Conservation (phyloP, 805 yeast species). For the Torulaspora gathmanii region DNA sequence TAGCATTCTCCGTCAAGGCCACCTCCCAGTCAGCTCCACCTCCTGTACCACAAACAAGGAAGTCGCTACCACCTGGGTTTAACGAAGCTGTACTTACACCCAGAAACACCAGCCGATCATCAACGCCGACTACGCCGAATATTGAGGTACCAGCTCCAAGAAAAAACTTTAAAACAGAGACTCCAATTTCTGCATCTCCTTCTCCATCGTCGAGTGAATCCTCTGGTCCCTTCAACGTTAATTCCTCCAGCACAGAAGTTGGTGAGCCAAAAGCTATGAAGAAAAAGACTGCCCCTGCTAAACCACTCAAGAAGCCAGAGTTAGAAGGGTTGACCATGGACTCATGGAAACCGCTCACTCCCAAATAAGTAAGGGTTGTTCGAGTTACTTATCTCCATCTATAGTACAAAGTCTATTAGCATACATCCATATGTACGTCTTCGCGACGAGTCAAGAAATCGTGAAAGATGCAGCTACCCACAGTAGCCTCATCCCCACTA, state of each 20-base stretch:
- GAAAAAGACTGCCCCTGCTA: constrained; percentile 25
- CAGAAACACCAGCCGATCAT: constrained; percentile 25
- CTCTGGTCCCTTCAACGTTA: constrained; percentile 5
- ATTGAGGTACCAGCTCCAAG: constrained; percentile 18
- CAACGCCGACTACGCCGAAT: constrained; percentile 17
- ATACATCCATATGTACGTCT: constrained; percentile 4
- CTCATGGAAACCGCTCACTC: constrained; percentile 50
- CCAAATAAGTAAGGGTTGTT: constrained; percentile 34
- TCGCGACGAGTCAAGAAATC: neutral
- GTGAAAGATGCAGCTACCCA: neutral
- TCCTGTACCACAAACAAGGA: constrained; percentile 34
- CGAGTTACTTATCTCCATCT: neutral
- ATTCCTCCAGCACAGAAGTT: constrained; percentile 3
- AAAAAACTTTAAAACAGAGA: constrained; percentile 11
- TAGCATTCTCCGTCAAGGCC: neutral
- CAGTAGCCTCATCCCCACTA: neutral
- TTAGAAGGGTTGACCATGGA: constrained; percentile 35
- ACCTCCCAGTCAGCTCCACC: constrained; percentile 21
- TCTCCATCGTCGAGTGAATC: constrained; percentile 12
- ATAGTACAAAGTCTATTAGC: constrained; percentile 2
- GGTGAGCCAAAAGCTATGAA: constrained; percentile 6
- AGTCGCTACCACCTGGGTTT: constrained; percentile 39
- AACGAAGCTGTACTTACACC: constrained; percentile 36
- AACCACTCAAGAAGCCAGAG: constrained; percentile 31
- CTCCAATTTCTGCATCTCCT: constrained; percentile 14